Evolutionary conservation across 257 asterid genomes (phyloP).

Genomic region (Nicotiana tabacum): DNA sequence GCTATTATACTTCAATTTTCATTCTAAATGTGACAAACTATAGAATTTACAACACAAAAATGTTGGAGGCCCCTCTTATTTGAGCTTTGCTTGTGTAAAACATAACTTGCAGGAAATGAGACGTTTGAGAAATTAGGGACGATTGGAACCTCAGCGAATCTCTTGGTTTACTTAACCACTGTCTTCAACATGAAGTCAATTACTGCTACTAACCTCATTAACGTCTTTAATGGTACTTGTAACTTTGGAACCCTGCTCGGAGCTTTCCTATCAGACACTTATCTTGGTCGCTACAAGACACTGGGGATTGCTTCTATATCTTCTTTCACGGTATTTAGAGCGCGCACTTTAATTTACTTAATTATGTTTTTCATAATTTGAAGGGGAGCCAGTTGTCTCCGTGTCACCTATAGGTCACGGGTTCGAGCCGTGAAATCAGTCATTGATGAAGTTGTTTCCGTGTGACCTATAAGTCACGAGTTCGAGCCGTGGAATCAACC

Average conservation of each 20-base stretch:
- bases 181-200: conserved; percentile 28
- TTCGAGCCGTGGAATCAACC: too few species aligned
- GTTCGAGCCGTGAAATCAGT: too few species aligned
- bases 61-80: conserved; percentile 7
- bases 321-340: conserved; percentile 19
- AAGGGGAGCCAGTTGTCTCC: too few species aligned
- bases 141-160: conserved; percentile 28
- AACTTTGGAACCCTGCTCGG: conserved; percentile 29
- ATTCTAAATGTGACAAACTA: background rate
- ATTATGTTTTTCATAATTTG: too few species aligned
- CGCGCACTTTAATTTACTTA: too few species aligned
- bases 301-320: conserved; percentile 26
- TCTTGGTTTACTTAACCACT: conserved; percentile 29
- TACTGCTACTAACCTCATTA: conserved; percentile 24
- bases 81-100: background rate
- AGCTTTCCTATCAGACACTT: conserved; percentile 30
- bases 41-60: background rate
- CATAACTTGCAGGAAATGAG: conserved; percentile 26
- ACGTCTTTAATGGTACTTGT: conserved; percentile 31
- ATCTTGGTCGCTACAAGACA: conserved; percentile 32
- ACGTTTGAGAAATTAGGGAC: conserved; percentile 36
- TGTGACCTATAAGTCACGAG: too few species aligned
- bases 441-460: too few species aligned
- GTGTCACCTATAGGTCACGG: too few species aligned
- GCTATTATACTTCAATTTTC: background rate